These are phyloP conservation scores for Cutaneotrichosporon mucoides DNA, from an alignment of 1,284 basidiomycete genomes.

Conservation along the genomic window DNA sequence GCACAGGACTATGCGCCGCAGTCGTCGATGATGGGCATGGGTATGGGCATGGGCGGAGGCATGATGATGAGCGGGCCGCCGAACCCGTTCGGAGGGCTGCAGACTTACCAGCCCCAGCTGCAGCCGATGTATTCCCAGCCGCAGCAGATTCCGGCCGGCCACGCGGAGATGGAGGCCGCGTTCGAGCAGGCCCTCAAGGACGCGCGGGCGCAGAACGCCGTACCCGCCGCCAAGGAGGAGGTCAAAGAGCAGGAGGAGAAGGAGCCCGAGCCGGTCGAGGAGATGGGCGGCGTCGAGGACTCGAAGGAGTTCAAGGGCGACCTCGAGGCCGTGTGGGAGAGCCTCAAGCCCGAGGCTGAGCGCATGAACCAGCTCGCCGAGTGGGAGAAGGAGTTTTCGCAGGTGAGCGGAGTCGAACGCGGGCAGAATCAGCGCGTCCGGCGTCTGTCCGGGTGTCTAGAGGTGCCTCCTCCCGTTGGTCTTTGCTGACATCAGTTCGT, in stretches of 20 bases:
- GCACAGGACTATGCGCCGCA: constrained; percentile 2
- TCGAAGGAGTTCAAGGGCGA: constrained; percentile 45
- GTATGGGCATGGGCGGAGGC: too few species aligned
- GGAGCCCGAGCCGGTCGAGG: constrained; percentile 52
- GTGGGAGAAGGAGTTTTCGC: constrained; percentile 87
- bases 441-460: not conserved
- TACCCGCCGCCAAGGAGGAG: constrained; percentile 36
- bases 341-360: constrained; percentile 49
- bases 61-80: not conserved
- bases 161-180: constrained; percentile 60
- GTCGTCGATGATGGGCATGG: not conserved
- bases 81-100: constrained; percentile 16
- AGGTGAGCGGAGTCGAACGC: constrained; percentile 42
- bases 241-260: constrained; percentile 53
- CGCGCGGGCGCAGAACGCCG: constrained; percentile 49
- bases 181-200: constrained; percentile 73
- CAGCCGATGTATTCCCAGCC: constrained; percentile 18
- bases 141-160: constrained; percentile 36
- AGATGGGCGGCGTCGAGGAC: constrained; percentile 19
- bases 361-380: constrained; percentile 63
- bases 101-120: constrained; percentile 18
- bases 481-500: constrained; percentile 30
- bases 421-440: too few species aligned
- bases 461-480: not conserved
- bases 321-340: constrained; percentile 51